Conservation (phyloP, 2,329 filamentous ascomycete genomes). For the Taxawa tesnikishii region DNA sequence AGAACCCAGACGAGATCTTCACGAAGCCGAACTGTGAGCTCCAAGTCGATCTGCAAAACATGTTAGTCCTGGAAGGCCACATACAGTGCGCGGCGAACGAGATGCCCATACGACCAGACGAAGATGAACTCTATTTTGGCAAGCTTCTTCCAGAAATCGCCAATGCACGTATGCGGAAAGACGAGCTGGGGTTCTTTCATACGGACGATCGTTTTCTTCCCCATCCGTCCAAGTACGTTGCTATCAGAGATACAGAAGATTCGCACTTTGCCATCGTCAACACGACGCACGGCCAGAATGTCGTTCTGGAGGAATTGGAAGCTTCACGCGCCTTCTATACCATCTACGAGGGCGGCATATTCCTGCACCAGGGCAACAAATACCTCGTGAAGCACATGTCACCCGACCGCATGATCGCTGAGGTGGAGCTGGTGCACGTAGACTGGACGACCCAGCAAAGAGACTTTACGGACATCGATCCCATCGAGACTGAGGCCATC, state of each 20-base stretch:
- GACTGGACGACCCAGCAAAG: constrained; percentile 92
- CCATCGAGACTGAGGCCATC: constrained; percentile 81
- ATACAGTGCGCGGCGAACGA: constrained; percentile 92
- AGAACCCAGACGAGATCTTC: constrained; percentile 87
- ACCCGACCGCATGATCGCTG: constrained; percentile 68
- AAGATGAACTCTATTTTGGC: constrained; percentile 72
- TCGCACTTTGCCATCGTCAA: constrained; percentile 93
- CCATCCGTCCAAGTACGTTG: constrained; percentile 67
- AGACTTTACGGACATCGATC: constrained; percentile 89
- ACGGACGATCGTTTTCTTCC: constrained; percentile 82
- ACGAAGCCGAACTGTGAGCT: constrained; percentile 80
- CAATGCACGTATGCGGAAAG: constrained; percentile 58
- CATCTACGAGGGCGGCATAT: constrained; percentile 93
- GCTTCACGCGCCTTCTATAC: constrained; percentile 91
- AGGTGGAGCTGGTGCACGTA: constrained; percentile 78
- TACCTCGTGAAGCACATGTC: constrained; percentile 87
- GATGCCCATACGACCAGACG: constrained; percentile 72
- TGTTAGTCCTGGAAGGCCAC: constrained; percentile 85
- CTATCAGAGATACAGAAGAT: constrained; percentile 80
- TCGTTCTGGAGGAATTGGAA: constrained; percentile 90
- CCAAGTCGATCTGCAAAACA: constrained; percentile 83
- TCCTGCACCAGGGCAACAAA: constrained; percentile 86
- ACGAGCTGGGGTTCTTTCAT: constrained; percentile 74
- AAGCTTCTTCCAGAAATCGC: constrained; percentile 59
- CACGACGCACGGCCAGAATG: constrained; percentile 67